Evolutionary conservation across 345 rosid species (phyloP), one percentile per base, ranked within the genome.

Genomic region (Syzygium aromaticum): DNA sequence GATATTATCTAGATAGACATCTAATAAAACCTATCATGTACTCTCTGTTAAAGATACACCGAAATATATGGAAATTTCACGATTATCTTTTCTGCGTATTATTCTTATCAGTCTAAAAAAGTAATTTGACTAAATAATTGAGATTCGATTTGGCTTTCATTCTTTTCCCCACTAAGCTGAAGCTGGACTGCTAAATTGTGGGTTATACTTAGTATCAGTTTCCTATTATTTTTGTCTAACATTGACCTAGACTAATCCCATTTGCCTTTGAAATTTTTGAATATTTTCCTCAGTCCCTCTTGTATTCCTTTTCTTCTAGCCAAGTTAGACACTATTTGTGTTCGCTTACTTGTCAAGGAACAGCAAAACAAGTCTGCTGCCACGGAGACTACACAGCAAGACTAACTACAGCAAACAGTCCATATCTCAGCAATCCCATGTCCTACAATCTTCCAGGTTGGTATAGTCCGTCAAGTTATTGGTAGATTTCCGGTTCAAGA

Each of bases 61-160:
- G 6, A 56, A 56, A 22, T 23, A 56, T 56, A 40, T 5, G 9
- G 5, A 33, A 57, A 33, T 33, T 33, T 8, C 46, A 30, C 3
- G 5, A 6, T 33, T 17, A 25, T 33, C 25, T 19, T 25, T 3
- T 73, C 4, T 0, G 7, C 25, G 9, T 19, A 33, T 17, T 4
- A 33, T 4, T 19, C 22, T 33, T 33, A 10, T 5, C 4, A 1
- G 2, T 17, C 46, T 67, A 16, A 3, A 0, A 3, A 1, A 2
- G 13, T 1, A 73, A 19, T 19, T 17, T 73, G 49, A 6, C 27
- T 14, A 5, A 19, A 73, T 19, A 17, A 33, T 33, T 2, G 43
- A 67, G 46, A 33, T 67, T 30, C 9, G 46, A 67, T 67, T 1
- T 33, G 80, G 0, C 8, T 67, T 33, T 67, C 14, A 0, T 19